Conservation (phyloP, 2,329 filamentous ascomycete species). For the Seiridium cupressi region DNA sequence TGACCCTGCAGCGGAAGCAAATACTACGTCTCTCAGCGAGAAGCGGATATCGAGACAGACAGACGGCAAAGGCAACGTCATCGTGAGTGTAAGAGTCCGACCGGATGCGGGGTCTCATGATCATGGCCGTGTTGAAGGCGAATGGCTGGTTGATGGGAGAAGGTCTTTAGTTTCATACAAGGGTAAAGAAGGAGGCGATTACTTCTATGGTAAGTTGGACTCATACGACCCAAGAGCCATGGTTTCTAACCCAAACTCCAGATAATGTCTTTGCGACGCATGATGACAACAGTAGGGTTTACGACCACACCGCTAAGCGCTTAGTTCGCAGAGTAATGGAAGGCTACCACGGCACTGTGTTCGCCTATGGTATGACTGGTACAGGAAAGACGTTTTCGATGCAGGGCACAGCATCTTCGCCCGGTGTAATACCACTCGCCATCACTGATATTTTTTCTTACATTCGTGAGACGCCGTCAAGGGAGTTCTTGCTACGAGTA, state of each 20-base stretch:
- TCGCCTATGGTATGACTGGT: constrained; percentile 98
- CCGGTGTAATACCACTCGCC: constrained; percentile 92
- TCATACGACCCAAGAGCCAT: neutral
- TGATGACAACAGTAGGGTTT: constrained; percentile 92
- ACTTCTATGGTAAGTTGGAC: constrained; percentile 73
- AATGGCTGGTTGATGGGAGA: constrained; percentile 90
- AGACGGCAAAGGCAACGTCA: constrained; percentile 88
- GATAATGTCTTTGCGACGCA: constrained; percentile 96
- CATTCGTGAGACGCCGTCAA: constrained; percentile 91
- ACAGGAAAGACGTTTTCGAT: constrained; percentile 99
- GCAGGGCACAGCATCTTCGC: constrained; percentile 94
- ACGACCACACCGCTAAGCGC: constrained; percentile 90
- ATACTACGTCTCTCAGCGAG: constrained; percentile 33
- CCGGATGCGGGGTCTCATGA: constrained; percentile 72
- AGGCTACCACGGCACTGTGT: constrained; percentile 96
- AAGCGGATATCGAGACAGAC: constrained; percentile 49
- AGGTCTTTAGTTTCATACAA: constrained; percentile 78
- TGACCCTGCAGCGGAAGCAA: constrained; percentile 63
- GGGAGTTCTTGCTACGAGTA: constrained; percentile 91
- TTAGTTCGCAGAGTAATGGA: constrained; percentile 97
- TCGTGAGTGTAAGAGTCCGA: constrained; percentile 91
- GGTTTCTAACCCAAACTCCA: constrained; percentile 33
- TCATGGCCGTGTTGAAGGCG: constrained; percentile 62
- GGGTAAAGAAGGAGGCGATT: constrained; percentile 88
- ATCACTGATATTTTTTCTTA: constrained; percentile 99